Conservation (phyloP, 2,329 filamentous ascomycete species). For the Canariomyces notabilis region DNA sequence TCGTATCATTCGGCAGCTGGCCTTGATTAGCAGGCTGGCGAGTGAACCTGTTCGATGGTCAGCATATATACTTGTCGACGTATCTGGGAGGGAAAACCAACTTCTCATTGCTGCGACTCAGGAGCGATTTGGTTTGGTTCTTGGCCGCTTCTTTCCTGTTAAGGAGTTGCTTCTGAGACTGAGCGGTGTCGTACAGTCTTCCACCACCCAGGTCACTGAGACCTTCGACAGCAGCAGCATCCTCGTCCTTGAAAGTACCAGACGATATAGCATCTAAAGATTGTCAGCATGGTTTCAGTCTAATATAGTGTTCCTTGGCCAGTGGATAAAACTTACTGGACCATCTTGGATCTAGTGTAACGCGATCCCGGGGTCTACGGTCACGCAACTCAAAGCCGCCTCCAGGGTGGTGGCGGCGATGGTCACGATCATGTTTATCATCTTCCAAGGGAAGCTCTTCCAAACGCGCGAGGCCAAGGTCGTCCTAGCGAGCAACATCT, state of each 20-base stretch:
- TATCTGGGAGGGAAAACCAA: background rate
- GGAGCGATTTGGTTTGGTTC: background rate
- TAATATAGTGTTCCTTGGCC: background rate
- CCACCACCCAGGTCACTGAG: constrained; percentile 27
- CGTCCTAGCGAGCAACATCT: too few species aligned
- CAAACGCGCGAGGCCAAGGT: constrained; percentile 28
- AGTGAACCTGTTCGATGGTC: background rate
- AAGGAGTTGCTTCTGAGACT: background rate
- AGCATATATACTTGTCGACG: background rate
- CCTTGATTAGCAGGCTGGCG: too few species aligned
- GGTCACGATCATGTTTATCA: background rate
- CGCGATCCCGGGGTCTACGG: background rate
- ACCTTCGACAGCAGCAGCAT: constrained; percentile 26
- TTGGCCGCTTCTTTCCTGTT: background rate
- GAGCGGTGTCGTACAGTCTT: constrained; percentile 22
- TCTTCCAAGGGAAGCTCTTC: constrained; percentile 20
- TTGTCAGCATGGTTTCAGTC: background rate
- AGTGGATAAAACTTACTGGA: constrained; percentile 1
- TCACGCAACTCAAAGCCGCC: background rate
- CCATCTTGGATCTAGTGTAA: constrained; percentile 3
- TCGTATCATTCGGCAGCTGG: too few species aligned
- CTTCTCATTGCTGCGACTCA: background rate
- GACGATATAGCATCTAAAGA: constrained; percentile 19
- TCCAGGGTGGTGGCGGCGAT: background rate
- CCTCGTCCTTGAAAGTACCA: constrained; percentile 29